phyloP scores from a whole-genome alignment of 345 rosid genomes.

The Linum tenue region DNA sequence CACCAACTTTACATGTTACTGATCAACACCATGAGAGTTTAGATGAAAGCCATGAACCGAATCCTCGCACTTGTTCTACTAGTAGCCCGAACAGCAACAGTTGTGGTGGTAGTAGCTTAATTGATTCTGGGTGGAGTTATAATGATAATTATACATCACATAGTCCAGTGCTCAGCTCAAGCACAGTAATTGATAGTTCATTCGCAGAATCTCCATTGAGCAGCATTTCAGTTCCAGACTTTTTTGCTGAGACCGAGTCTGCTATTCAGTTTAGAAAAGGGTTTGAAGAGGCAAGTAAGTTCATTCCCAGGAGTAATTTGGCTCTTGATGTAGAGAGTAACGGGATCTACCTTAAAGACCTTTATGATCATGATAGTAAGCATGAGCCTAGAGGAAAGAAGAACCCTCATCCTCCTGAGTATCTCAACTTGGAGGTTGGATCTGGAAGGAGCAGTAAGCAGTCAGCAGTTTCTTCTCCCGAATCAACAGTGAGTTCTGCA shows the following conservation, averaged over 20 bases:
- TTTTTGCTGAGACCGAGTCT: conserved; percentile 32
- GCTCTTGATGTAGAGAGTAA: conserved; percentile 21
- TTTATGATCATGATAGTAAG: conserved; percentile 15
- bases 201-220: conserved; percentile 41
- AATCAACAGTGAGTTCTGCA: conserved; percentile 17
- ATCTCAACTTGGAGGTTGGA: conserved; percentile 12
- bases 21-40: conserved; percentile 11
- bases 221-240: conserved; percentile 24
- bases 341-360: conserved; percentile 22
- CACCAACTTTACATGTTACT: conserved; percentile 23
- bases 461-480: conserved; percentile 16
- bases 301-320: conserved; percentile 33
- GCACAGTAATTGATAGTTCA: too few species aligned
- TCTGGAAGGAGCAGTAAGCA: conserved; percentile 27
- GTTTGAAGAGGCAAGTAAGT: conserved; percentile 53
- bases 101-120: conserved; percentile 9
- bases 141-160: conserved; percentile 21
- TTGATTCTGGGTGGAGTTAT: conserved; percentile 13
- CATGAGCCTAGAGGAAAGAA: conserved; percentile 17
- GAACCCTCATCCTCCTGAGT: conserved; percentile 20
- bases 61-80: conserved; percentile 3
- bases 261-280: conserved; percentile 47
- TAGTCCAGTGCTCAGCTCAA: too few species aligned
- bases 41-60: conserved; percentile 16
- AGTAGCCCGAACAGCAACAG: conserved; percentile 9